Conservation (phyloP, 176 grass and related monocot species). For the Guadua angustifolia region DNA sequence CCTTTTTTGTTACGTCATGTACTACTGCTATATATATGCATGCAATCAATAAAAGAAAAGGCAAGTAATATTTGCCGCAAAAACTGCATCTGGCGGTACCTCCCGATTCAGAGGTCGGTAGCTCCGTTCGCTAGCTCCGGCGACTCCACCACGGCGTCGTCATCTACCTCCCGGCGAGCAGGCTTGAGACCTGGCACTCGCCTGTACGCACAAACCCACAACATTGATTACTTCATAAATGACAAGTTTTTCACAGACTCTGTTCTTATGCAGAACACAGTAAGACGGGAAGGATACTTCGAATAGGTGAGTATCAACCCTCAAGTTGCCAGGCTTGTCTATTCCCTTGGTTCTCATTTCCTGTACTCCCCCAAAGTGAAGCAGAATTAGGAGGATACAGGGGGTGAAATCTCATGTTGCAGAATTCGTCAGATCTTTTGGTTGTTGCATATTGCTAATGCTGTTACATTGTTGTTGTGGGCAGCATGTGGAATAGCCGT, state of each 20-base stretch:
- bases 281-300: rapidly evolving
- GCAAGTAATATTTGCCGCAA: too few species aligned
- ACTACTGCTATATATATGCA: too few species aligned
- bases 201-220: too few species aligned
- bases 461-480: background rate
- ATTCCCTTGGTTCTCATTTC: background rate
- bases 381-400: background rate
- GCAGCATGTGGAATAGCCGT: slow-evolving; percentile 35
- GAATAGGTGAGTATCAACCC: slow-evolving; percentile 6
- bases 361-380: background rate
- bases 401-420: background rate
- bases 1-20: too few species aligned
- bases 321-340: background rate
- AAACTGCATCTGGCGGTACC: too few species aligned
- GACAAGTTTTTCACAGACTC: background rate
- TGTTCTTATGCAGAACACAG: slow-evolving; percentile 27
- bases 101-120: too few species aligned
- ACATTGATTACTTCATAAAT: slow-evolving; percentile 16
- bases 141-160: too few species aligned
- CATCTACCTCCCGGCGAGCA: too few species aligned
- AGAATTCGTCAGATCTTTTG: background rate
- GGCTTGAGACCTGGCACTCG: too few species aligned
- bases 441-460: background rate
- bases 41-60: too few species aligned
- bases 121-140: too few species aligned